phyloP scores from a whole-genome alignment of 2,329 filamentous ascomycete species.

The Claviceps sp. region DNA sequence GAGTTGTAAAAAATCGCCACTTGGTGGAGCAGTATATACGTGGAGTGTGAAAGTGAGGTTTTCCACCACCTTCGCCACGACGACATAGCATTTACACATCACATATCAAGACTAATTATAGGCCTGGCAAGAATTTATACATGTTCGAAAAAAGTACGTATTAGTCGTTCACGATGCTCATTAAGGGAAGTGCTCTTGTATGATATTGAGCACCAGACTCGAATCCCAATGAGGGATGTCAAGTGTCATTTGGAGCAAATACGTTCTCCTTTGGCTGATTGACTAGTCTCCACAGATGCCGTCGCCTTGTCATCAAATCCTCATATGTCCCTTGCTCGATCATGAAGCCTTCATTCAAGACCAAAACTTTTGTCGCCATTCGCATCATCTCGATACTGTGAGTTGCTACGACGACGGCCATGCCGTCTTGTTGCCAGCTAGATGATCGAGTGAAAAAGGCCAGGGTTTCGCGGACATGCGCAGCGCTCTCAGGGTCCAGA shows the following conservation, averaged over 20 bases:
- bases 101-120: not conserved
- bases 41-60: not conserved
- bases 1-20: not conserved
- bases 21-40: not conserved
- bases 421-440: conserved; percentile 17
- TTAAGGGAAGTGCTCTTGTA: not conserved
- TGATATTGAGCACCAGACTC: not conserved
- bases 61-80: not conserved
- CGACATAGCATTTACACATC: not conserved
- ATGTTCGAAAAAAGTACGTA: not conserved
- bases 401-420: conserved; percentile 70
- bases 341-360: conserved; percentile 54
- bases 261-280: conserved; percentile 6
- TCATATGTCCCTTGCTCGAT: conserved; percentile 55
- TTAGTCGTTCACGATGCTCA: not conserved
- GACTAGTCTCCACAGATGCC: conserved; percentile 36
- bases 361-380: conserved; percentile 57
- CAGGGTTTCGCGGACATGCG: conserved; percentile 50
- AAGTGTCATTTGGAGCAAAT: not conserved
- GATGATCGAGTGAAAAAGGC: conserved; percentile 29
- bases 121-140: not conserved
- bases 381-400: conserved; percentile 80
- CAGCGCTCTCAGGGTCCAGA: conserved; percentile 57
- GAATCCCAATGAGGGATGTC: not conserved
- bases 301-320: conserved; percentile 35